Conservation (phyloP, 2,329 filamentous ascomycete genomes). For the Penicillium olsonii region DNA sequence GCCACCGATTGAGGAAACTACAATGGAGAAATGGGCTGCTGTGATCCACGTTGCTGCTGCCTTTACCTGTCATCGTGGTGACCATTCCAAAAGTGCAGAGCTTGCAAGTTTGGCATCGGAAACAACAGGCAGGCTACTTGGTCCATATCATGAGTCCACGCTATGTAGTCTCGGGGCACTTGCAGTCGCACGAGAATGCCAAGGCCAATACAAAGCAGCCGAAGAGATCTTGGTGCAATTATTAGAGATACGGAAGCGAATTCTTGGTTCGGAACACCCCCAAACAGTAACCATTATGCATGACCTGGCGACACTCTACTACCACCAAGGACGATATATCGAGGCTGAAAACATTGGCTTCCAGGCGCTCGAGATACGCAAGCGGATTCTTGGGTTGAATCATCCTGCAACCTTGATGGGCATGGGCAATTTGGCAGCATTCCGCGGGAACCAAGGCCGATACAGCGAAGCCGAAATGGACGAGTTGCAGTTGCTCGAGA, state of each 20-base stretch:
- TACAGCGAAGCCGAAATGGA: neutral
- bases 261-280: neutral
- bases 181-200: neutral
- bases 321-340: neutral
- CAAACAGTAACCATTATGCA: neutral
- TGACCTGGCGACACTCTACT: neutral
- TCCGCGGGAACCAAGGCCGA: neutral
- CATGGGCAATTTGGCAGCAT: neutral
- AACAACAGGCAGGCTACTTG: neutral
- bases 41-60: constrained; percentile 5
- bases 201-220: neutral
- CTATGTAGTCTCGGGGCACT: constrained; percentile 3
- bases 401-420: neutral
- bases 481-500: neutral
- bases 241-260: neutral
- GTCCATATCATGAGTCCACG: neutral
- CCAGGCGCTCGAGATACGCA: neutral
- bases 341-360: neutral
- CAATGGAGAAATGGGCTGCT: constrained; percentile 4
- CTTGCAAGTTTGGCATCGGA: neutral
- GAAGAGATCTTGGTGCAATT: neutral
- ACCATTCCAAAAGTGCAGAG: neutral
- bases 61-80: constrained; percentile 8
- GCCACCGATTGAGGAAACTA: constrained; percentile 4
- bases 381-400: neutral